Evolutionary conservation across 805 yeast genomes (phyloP), one percentile per base, ranked within the genome.

Genomic region (Clavispora carvajalis): DNA sequence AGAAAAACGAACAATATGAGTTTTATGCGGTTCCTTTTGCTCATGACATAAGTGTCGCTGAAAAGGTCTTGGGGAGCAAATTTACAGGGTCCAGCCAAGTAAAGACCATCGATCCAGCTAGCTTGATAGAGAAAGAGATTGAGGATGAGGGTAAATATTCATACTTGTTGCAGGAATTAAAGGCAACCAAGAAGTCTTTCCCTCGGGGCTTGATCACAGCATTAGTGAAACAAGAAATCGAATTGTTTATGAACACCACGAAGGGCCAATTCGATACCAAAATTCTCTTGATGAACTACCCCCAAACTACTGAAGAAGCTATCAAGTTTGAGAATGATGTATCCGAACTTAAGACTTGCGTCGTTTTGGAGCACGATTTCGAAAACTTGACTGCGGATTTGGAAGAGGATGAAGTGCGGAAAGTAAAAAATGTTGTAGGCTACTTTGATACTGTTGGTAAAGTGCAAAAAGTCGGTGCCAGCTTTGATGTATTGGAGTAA

Each of bases 251-350:
- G 44, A 69, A 65, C 43, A 69, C 73, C 1, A 49, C 67, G 10
- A 53, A 51, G 21, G 62, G 72, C 3, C 67, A 69, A 17, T 52
- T 65, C 17, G 65, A 71, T 23, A 74, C 78, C 22, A 64, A 66
- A 29, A 75, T 79, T 26, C 48, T 80, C 0, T 57, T 84, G 36
- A 53, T 74, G 21, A 76, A 80, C 51, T 83, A 76, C 54, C 90
- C 91, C 3, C 71, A 67, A 36, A 67, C 69, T 18, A 71, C 85
- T 29, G 75, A 75, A 36, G 90, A 84, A 45, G 83, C 87, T 3
- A 75, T 80, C 39, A 79, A 76, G 51, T 85, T 85, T 47, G 93
- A 85, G 56, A 84, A 79, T 49, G 86, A 82, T 43, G 69, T 84
- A 21, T 73, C 80, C 2, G 71, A 72, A 8, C 60, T 74, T 37